phyloP scores from a whole-genome alignment of 2,329 filamentous ascomycete genomes.

The Lecanoromycetidae sp. region DNA sequence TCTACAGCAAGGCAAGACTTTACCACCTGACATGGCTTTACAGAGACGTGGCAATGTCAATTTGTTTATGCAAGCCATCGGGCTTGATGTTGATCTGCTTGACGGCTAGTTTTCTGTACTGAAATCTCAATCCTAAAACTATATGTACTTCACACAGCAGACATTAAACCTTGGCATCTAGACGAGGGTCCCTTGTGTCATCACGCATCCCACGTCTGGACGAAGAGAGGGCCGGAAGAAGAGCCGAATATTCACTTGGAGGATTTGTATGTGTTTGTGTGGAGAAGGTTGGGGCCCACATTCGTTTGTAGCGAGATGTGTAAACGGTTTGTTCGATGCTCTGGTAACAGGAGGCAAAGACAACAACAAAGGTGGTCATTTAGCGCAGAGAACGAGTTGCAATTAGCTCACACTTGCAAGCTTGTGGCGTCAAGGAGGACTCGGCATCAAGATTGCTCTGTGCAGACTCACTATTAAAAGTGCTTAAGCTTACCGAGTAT shows the following conservation, averaged over 20 bases:
- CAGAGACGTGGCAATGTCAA: constrained; percentile 86
- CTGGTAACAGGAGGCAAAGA: constrained; percentile 7
- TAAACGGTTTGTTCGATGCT: background rate
- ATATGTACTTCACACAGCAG: background rate
- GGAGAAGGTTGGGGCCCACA: background rate
- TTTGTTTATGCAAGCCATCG: constrained; percentile 95
- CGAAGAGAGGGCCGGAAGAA: too few relatives aligned
- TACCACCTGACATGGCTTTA: constrained; percentile 74
- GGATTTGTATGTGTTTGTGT: background rate
- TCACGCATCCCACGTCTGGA: too few relatives aligned
- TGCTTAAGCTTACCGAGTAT: too few relatives aligned
- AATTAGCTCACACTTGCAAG: too few relatives aligned
- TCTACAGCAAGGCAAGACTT: constrained; percentile 72
- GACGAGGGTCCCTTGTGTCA: background rate
- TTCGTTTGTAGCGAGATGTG: background rate
- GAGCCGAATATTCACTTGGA: background rate
- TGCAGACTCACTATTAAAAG: too few relatives aligned
- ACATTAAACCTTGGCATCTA: background rate
- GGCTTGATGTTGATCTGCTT: constrained; percentile 80
- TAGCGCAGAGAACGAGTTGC: too few relatives aligned
- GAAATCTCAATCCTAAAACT: background rate
- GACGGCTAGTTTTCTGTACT: constrained; percentile 25
- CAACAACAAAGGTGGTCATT: too few relatives aligned
- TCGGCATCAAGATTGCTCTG: too few relatives aligned
- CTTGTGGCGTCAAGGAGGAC: too few relatives aligned